Base-by-base conservation (phyloP, 306 rosid genomes). In the Sesbania bispinosa region DNA sequence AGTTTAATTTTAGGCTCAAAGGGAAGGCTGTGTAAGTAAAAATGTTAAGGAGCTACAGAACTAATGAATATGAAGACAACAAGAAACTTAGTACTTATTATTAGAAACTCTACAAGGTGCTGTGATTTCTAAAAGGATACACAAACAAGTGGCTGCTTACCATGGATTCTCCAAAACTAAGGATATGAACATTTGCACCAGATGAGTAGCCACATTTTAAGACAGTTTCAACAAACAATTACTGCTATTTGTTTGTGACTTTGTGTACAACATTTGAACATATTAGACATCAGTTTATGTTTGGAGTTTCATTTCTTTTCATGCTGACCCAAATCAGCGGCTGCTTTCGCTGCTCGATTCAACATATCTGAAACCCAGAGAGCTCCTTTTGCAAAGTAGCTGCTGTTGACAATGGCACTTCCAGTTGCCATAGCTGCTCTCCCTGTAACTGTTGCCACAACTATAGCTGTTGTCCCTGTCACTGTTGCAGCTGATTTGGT, bases 321-420 rank as follows among this genome's bases (percentile, higher is more conserved):
- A 38, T 67, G 73, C 55, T 60, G 85, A 18, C 96, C 87, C 52
- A 90, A 16, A 66, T 89, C 86, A 33, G 96, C 88, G 0, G 92
- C 79, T 39, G 89, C 89, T 73, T 88, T 88, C 2, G 91, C 75
- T 2, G 93, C 96, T 6, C 93, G 88, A 10, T 27, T 16, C 78
- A 83, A 61, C 79, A 76, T 71, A 58, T 87, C 88, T 0, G 96
- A 92, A 61, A 85, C 87, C 89, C 88, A 86, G 54, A 77, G 88
- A 70, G 97, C 89, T n/a, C 99, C 99, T 77, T 88, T 94, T 4
- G 96, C 87, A 55, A 94, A 89, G 88, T 89, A 90, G 71, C 77
- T 82, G 88, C 99, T 91, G 64, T 86, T 86, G 42, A 75, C 93
- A 1, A 94, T 70, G 32, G 96, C 93, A 21, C 9, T 88, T 14